phyloP scores from a whole-genome alignment of 1,284 basidiomycete genomes.

The Lignosus rhinocerotis region DNA sequence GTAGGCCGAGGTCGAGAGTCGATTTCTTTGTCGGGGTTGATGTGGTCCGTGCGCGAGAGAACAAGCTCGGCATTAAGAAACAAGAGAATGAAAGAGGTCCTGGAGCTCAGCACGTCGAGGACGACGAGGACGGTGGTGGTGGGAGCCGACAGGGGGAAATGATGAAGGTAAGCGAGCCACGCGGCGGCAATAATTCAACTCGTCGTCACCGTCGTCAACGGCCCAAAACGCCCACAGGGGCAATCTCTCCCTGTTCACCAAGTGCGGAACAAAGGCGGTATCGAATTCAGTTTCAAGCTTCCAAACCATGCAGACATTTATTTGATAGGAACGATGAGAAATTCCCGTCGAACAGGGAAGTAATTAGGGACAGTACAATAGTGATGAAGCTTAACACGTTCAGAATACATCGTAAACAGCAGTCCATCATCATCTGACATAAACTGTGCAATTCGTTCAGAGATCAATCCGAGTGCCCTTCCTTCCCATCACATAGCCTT shows the following conservation, averaged over 20 bases:
- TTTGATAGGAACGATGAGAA: not conserved
- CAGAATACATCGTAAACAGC: not conserved
- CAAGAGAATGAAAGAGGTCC: slow-evolving; percentile 29
- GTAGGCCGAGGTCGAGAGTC: slow-evolving; percentile 23
- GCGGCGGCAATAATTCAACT: slow-evolving; percentile 19
- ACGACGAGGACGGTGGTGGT: slow-evolving; percentile 18
- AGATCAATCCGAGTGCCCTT: not conserved
- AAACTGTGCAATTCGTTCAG: not conserved
- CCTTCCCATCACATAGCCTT: not conserved
- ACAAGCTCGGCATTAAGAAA: slow-evolving; percentile 54
- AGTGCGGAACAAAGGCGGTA: slow-evolving; percentile 16
- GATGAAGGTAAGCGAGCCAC: slow-evolving; percentile 22
- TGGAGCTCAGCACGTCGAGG: slow-evolving; percentile 23
- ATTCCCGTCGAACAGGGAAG: not conserved
- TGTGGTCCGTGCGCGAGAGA: slow-evolving; percentile 54
- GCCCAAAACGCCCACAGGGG: slow-evolving; percentile 4
- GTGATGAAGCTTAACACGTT: not conserved
- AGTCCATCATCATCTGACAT: not conserved
- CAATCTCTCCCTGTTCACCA: not conserved
- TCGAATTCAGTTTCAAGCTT: not conserved
- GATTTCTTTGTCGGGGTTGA: slow-evolving; percentile 47
- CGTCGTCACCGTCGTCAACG: slow-evolving; percentile 20
- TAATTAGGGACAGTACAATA: not conserved
- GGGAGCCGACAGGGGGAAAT: slow-evolving; percentile 23
- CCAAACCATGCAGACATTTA: not conserved